phyloP scores from a whole-genome alignment of 2,329 filamentous ascomycete genomes.

The Colletotrichum navitas region DNA sequence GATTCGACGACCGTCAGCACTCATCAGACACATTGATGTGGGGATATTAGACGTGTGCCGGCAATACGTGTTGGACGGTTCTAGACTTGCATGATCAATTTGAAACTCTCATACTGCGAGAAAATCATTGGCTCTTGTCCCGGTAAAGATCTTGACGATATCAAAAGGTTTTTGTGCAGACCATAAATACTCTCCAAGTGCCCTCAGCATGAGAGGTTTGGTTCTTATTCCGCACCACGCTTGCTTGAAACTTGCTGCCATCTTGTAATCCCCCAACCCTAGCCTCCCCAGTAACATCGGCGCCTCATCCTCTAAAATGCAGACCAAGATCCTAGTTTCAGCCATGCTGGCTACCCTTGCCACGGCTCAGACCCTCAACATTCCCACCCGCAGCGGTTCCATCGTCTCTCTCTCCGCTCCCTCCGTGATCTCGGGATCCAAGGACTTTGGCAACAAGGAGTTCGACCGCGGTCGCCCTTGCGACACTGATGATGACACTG shows the following conservation, averaged over 20 bases:
- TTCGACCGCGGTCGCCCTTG: slow-evolving; percentile 44
- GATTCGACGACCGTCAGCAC: slow-evolving; percentile 11
- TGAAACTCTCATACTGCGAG: slow-evolving; percentile 28
- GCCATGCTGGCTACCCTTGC: slow-evolving; percentile 34
- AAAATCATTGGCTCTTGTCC: not conserved
- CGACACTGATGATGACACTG: slow-evolving; percentile 43
- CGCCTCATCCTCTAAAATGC: slow-evolving; percentile 22
- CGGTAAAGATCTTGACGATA: slow-evolving; percentile 5
- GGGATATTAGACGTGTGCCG: slow-evolving; percentile 4
- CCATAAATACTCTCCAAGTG: slow-evolving; percentile 19
- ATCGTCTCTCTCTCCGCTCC: slow-evolving; percentile 44
- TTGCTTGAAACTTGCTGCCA: slow-evolving; percentile 7
- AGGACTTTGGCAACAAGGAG: slow-evolving; percentile 44
- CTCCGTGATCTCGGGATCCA: slow-evolving; percentile 42
- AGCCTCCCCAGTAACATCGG: not conserved
- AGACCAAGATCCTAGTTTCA: slow-evolving; percentile 34
- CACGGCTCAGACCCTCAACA: slow-evolving; percentile 45
- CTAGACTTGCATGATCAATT: slow-evolving; percentile 22
- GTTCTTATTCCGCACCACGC: slow-evolving; percentile 11
- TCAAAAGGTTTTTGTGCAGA: not conserved
- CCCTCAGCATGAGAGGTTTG: not conserved
- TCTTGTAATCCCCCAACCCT: not conserved
- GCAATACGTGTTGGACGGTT: not conserved
- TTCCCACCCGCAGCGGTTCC: slow-evolving; percentile 44
- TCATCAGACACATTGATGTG: not conserved